Evolutionary conservation across 2,329 filamentous ascomycete genomes (phyloP), one percentile per base, ranked within the genome.

Genomic region (Arthrobotrys sphaeroides): DNA sequence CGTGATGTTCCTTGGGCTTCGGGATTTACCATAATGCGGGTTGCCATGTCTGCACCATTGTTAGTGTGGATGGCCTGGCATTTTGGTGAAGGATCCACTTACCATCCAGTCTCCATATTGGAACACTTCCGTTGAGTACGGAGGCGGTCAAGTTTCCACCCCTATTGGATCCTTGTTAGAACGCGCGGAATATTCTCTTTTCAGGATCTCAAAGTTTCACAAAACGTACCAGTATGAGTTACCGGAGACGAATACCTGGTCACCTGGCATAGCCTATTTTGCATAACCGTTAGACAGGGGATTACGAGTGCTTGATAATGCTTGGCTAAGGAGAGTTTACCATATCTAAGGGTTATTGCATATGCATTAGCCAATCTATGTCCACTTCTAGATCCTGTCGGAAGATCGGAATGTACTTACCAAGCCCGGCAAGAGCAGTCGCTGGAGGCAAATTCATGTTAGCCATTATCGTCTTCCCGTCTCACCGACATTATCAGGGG

Each of bases 41-140:
- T 79, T 7, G 73, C 79, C 79, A 80, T 80, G 61, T 80, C 79
- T 75, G 28, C 18, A 18, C 24, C 22, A 42, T 36, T 26, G 38
- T 67, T 24, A 67, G 51, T 28, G 7, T 31, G 43, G 22, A 42
- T 6, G 31, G 61, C 31, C 31, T 47, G 38, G 9, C n/a, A n/a
- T 43, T 55, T 31, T 16, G 31, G 45, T 38, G 51, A 55, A 53
- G 31, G 45, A 42, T 47, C 24, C 16, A 69, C 84, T 20, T 65
- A 75, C 72, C 72, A 42, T 86, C 82, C 13, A 86, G 59, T 2
- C 85, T 83, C 10, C 79, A 67, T 49, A 81, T 79, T 1, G 82
- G 79, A 3, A 87, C 78, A 4, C 81, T 85, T 13, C 86, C 84
- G 77, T 86, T 87, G 64, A 83, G 76, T 20, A 90, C 83, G 24